Conservation (phyloP, 768 basidiomycete genomes). For the Lactarius pseudohatsudake region DNA sequence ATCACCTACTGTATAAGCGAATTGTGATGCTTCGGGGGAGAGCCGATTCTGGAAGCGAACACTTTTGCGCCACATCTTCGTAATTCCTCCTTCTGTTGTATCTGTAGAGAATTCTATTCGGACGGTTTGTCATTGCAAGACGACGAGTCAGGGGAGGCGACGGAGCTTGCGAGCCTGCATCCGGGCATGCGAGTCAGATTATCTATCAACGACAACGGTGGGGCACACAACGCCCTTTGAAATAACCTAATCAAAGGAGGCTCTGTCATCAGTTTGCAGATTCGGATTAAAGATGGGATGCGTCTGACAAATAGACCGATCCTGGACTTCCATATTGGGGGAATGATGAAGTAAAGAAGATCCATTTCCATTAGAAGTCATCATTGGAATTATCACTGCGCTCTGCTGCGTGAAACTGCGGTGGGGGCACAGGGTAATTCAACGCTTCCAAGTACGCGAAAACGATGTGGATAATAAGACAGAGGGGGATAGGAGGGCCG, state of each 20-base stretch:
- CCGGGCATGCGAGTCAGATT: not conserved
- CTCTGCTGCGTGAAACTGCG: slow-evolving; percentile 7
- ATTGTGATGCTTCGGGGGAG: slow-evolving; percentile 17
- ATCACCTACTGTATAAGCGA: not conserved
- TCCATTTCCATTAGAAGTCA: not conserved
- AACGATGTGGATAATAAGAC: not conserved
- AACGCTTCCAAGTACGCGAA: not conserved
- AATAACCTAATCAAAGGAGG: not conserved
- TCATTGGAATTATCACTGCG: not conserved
- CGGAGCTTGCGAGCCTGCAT: not conserved
- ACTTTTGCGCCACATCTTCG: not conserved
- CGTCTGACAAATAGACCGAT: slow-evolving; percentile 1
- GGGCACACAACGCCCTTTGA: not conserved
- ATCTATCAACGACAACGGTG: too few relatives aligned
- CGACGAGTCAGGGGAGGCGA: not conserved
- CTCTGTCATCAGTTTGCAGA: slow-evolving; percentile 17
- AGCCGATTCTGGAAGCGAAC: slow-evolving; percentile 19
- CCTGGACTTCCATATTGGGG: not conserved
- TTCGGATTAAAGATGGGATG: not conserved
- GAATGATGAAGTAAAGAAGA: not conserved
- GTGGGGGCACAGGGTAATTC: not conserved
- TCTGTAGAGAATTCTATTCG: slow-evolving; percentile 12
- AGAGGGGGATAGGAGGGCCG: not conserved
- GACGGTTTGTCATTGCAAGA: not conserved
- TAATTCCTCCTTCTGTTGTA: slow-evolving; percentile 6